Evolutionary conservation across 371 early-diverging fungal species (phyloP).

Genomic region (Mortierella polycephala): DNA sequence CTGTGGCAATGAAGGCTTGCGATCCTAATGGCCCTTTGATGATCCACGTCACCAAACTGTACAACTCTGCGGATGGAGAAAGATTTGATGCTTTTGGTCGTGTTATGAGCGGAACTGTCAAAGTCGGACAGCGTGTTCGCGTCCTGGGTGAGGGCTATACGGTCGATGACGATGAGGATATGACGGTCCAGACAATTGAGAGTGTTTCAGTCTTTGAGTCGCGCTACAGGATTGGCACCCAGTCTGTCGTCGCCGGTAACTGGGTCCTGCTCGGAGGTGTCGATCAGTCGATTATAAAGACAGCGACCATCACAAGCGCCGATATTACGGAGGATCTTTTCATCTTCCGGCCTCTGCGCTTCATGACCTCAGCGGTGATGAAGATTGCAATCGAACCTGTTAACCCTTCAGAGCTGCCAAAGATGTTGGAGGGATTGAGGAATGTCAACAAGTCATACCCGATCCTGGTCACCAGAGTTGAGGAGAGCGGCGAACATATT

Average conservation of each 20-base stretch:
- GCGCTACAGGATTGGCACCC: slow-evolving; percentile 87
- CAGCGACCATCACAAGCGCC: slow-evolving; percentile 86
- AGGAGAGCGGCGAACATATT: slow-evolving; percentile 98
- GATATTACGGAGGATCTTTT: slow-evolving; percentile 74
- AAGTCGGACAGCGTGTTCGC: slow-evolving; percentile 81
- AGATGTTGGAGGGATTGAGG: slow-evolving; percentile 96
- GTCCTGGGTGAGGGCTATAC: slow-evolving; percentile 94
- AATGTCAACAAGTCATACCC: slow-evolving; percentile 96
- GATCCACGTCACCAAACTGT: slow-evolving; percentile 91
- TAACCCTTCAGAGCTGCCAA: slow-evolving; percentile 96
- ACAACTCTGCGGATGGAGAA: slow-evolving; percentile 85
- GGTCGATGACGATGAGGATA: slow-evolving; percentile 95
- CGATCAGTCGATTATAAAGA: slow-evolving; percentile 92
- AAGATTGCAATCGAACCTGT: slow-evolving; percentile 97
- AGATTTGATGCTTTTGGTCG: slow-evolving; percentile 93
- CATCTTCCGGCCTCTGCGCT: slow-evolving; percentile 87
- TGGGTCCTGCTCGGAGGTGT: slow-evolving; percentile 95
- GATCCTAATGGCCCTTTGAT: slow-evolving; percentile 93
- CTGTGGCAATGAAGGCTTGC: slow-evolving; percentile 81
- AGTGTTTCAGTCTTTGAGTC: slow-evolving; percentile 86
- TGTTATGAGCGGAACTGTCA: slow-evolving; percentile 90
- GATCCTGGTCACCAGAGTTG: slow-evolving; percentile 91
- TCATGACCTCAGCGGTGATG: slow-evolving; percentile 85
- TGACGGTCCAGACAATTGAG: slow-evolving; percentile 84
- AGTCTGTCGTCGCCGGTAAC: slow-evolving; percentile 82